Conservation (phyloP, 768 basidiomycete species). For the Mycena epipterygia region DNA sequence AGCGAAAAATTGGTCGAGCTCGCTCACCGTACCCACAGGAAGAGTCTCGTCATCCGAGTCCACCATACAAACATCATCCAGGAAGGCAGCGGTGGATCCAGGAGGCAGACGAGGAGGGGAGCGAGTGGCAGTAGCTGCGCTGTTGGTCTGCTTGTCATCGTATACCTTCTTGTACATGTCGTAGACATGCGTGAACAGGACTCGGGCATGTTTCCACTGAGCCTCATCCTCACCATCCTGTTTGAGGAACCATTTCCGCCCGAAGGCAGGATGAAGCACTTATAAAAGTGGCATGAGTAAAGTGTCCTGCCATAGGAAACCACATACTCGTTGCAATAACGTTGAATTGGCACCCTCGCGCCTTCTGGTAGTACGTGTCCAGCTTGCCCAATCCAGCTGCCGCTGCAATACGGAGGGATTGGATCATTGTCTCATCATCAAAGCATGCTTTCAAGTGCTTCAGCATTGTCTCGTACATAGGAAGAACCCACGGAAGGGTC, state of each 20-base stretch:
- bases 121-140: background rate
- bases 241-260: background rate
- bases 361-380: background rate
- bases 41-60: background rate
- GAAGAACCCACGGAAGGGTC: too few species aligned
- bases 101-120: too few species aligned
- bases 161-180: background rate
- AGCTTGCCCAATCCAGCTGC: conserved; percentile 1
- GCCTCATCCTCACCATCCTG: background rate
- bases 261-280: background rate
- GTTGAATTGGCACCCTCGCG: conserved; percentile 5
- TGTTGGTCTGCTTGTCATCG: background rate
- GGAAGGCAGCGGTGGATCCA: too few species aligned
- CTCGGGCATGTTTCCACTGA: background rate
- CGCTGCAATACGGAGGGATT: conserved; percentile 1
- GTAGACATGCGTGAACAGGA: background rate
- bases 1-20: background rate
- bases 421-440: too few species aligned
- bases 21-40: background rate
- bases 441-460: too few species aligned
- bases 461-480: too few species aligned
- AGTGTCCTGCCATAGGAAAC: background rate
- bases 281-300: background rate
- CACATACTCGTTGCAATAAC: background rate
- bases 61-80: background rate